These are phyloP conservation scores for Sugiyamaella floridensis DNA, from an alignment of 805 yeast species.

Conservation along the genomic window DNA sequence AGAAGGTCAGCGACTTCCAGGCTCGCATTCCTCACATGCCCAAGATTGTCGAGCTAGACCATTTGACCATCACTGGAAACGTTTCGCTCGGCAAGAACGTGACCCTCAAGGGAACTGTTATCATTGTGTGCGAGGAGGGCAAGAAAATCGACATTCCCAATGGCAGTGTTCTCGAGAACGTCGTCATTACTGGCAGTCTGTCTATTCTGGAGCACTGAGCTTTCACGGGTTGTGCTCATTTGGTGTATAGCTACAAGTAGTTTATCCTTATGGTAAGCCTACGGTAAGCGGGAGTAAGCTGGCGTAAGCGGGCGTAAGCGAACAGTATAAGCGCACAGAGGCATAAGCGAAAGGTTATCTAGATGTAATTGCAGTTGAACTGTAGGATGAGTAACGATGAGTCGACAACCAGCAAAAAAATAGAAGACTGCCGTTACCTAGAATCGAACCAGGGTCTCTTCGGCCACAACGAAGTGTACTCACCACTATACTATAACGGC, in stretches of 20 bases:
- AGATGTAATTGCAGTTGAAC: neutral
- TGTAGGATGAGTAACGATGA: too few species aligned
- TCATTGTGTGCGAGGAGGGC: slow-evolving; percentile 95
- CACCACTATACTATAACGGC: slow-evolving; percentile 20
- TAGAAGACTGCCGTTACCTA: slow-evolving; percentile 16
- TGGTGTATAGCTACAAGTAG: neutral
- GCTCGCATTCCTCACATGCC: slow-evolving; percentile 92
- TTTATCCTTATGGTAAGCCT: neutral
- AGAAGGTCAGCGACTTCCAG: slow-evolving; percentile 89
- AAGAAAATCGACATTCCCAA: slow-evolving; percentile 96
- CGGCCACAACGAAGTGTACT: slow-evolving; percentile 21
- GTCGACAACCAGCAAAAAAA: too few species aligned
- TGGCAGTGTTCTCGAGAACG: slow-evolving; percentile 90
- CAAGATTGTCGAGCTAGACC: slow-evolving; percentile 91
- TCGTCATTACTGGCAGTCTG: slow-evolving; percentile 93
- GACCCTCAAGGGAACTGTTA: slow-evolving; percentile 92
- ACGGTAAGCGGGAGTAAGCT: neutral
- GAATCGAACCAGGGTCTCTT: slow-evolving; percentile 21
- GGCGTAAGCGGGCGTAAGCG: too few species aligned
- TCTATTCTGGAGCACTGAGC: slow-evolving; percentile 84
- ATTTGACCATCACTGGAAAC: slow-evolving; percentile 94
- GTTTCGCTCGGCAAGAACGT: slow-evolving; percentile 86
- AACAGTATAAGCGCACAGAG: too few species aligned
- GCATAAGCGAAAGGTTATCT: neutral
- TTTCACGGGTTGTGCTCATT: too few species aligned